Conservation (phyloP, 345 rosid genomes). For the Cardamine chenopodiifolia region DNA sequence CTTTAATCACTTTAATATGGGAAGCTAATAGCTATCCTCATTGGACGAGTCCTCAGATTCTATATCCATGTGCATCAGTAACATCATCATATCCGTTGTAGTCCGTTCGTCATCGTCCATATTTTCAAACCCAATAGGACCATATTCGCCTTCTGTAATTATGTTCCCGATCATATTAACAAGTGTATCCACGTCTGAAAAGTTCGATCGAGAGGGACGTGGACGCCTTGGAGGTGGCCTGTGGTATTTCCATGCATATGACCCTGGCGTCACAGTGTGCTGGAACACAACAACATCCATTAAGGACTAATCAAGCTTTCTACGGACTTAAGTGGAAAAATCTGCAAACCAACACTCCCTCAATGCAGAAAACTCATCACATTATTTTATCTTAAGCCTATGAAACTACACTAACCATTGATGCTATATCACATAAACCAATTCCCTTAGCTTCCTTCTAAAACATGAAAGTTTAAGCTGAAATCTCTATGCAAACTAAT, state of each 20-base stretch:
- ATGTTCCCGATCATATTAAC: constrained; percentile 55
- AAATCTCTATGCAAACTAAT: constrained; percentile 10
- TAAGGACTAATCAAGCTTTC: constrained; percentile 50
- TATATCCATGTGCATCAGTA: constrained; percentile 53
- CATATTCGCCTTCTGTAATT: constrained; percentile 53
- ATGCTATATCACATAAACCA: constrained; percentile 3
- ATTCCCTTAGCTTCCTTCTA: constrained; percentile 16
- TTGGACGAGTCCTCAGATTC: constrained; percentile 54
- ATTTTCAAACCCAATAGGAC: constrained; percentile 52
- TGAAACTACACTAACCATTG: constrained; percentile 22
- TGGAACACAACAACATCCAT: constrained; percentile 63
- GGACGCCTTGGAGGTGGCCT: constrained; percentile 68
- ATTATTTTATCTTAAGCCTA: constrained; percentile 6
- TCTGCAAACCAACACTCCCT: constrained; percentile 27
- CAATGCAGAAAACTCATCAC: constrained; percentile 28
- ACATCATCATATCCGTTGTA: constrained; percentile 54
- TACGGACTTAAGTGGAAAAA: constrained; percentile 30
- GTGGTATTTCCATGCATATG: constrained; percentile 74
- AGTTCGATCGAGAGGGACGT: constrained; percentile 41
- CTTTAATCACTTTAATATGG: constrained; percentile 11
- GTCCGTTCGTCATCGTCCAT: constrained; percentile 50
- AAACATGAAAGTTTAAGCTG: neutral
- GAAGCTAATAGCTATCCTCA: constrained; percentile 46
- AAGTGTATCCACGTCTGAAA: constrained; percentile 52
- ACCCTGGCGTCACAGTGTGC: constrained; percentile 78